A percentile compares a stretch with the other conserved stretches of the same genome.
These are phyloP conservation scores for Solanum hybrid DNA, from an alignment of 305 asterid genomes.

Conservation along the genomic window DNA sequence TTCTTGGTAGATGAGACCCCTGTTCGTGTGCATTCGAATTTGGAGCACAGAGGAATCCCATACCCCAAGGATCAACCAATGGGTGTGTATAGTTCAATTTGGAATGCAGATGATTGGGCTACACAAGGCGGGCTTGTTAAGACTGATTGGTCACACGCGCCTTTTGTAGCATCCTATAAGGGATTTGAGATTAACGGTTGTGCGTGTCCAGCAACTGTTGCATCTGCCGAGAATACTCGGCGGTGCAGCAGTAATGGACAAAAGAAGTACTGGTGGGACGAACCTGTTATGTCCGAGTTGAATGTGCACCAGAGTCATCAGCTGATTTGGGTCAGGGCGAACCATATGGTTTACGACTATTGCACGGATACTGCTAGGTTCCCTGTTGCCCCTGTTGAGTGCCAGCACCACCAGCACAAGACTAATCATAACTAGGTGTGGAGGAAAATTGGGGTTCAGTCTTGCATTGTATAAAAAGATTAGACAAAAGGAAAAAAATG, in stretches of 20 bases:
- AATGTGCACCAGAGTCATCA: slow-evolving; percentile 82
- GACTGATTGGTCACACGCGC: slow-evolving; percentile 86
- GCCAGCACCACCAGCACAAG: slow-evolving; percentile 68
- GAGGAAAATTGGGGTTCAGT: not conserved
- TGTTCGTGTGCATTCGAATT: slow-evolving; percentile 61
- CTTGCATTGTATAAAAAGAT: slow-evolving; percentile 17
- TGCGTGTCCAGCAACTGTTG: slow-evolving; percentile 38
- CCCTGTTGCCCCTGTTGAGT: slow-evolving; percentile 55
- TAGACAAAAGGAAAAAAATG: not conserved
- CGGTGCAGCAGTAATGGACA: slow-evolving; percentile 42
- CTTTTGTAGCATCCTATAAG: slow-evolving; percentile 61
- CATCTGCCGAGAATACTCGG: slow-evolving; percentile 32
- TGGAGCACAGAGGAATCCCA: slow-evolving; percentile 78
- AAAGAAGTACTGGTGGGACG: slow-evolving; percentile 70
- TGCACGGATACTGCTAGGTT: slow-evolving; percentile 70
- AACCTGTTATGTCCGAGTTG: slow-evolving; percentile 55
- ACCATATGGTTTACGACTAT: slow-evolving; percentile 79
- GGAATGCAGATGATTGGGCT: slow-evolving; percentile 98
- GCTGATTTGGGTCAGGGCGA: slow-evolving; percentile 71
- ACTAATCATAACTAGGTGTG: not conserved
- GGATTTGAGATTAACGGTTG: slow-evolving; percentile 68
- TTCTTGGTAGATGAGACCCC: slow-evolving; percentile 86
- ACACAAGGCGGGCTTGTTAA: slow-evolving; percentile 84
- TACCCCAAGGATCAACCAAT: slow-evolving; percentile 80
- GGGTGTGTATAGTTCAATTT: slow-evolving; percentile 87